Conservation (phyloP, 129 eudicot species). For the Chrysanthemum lavandulifolium region DNA sequence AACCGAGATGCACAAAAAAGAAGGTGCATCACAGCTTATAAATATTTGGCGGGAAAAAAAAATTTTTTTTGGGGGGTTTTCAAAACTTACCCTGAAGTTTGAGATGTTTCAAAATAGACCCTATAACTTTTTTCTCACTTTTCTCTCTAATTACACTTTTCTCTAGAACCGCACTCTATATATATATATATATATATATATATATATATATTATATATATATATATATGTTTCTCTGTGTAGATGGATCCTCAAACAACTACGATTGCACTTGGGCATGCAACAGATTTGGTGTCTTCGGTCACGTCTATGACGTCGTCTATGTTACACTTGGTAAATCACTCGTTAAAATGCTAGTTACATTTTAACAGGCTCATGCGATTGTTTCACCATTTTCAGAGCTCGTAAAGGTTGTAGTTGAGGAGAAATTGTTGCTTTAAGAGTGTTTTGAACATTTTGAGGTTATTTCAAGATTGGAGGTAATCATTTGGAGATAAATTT, state of each 20-base stretch:
- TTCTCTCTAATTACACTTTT: too few relatives aligned
- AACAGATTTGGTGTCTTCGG: slow-evolving; percentile 45
- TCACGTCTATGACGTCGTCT: slow-evolving; percentile 31
- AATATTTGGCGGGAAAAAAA: too few relatives aligned
- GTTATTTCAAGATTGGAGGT: slow-evolving; percentile 64
- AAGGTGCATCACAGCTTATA: too few relatives aligned
- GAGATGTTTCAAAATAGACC: too few relatives aligned
- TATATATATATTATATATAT: too few relatives aligned
- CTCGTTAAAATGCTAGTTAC: background rate
- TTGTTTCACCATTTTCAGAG: slow-evolving; percentile 36
- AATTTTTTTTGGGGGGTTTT: too few relatives aligned
- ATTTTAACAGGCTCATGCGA: slow-evolving; percentile 34
- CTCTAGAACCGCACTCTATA: too few relatives aligned
- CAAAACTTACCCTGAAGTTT: too few relatives aligned
- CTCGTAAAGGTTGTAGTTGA: slow-evolving; percentile 56
- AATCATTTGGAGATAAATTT: background rate
- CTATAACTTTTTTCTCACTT: too few relatives aligned
- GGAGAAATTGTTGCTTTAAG: slow-evolving; percentile 66
- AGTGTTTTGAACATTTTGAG: slow-evolving; percentile 57
- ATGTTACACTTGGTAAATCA: slow-evolving; percentile 39
- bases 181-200: too few relatives aligned
- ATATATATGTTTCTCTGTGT: slow-evolving; percentile 1
- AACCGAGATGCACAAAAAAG: too few relatives aligned
- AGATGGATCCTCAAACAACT: slow-evolving; percentile 52
- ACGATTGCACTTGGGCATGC: slow-evolving; percentile 44